phyloP scores from a whole-genome alignment of 2,329 filamentous ascomycete species.

The Aspergillus sp. region DNA sequence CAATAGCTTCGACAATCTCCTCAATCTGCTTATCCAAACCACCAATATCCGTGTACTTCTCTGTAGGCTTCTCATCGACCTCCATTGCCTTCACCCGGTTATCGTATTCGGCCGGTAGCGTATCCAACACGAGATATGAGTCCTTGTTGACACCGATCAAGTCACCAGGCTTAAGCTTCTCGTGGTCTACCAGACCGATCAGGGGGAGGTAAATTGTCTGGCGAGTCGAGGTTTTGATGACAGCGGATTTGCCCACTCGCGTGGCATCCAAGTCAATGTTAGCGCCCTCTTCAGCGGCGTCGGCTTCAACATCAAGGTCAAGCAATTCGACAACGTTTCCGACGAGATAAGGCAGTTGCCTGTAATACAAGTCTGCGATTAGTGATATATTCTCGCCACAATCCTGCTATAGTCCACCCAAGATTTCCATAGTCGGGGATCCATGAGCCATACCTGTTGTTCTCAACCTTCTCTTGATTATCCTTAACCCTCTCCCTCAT shows the following conservation, averaged over 20 bases:
- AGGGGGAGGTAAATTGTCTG: conserved; percentile 98
- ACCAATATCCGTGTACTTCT: conserved; percentile 97
- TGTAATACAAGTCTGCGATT: conserved; percentile 2
- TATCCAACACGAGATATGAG: conserved; percentile 94
- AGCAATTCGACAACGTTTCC: conserved; percentile 97
- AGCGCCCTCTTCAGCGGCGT: conserved; percentile 93
- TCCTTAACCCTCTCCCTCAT: conserved; percentile 99
- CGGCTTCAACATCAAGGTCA: conserved; percentile 90
- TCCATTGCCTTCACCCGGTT: conserved; percentile 99
- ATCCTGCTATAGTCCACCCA: neutral
- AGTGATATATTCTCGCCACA: neutral
- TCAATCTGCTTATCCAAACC: conserved; percentile 98
- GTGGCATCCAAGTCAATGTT: conserved; percentile 98
- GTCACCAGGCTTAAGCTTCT: conserved; percentile 90
- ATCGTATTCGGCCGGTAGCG: conserved; percentile 93
- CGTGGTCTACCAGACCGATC: conserved; percentile 92
- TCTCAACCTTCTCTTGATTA: conserved; percentile 97
- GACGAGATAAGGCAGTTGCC: conserved; percentile 91
- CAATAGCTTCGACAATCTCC: conserved; percentile 94
- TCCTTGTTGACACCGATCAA: conserved; percentile 99
- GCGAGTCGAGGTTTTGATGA: conserved; percentile 97
- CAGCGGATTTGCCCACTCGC: conserved; percentile 92
- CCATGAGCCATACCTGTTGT: conserved; percentile 66
- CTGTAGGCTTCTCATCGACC: conserved; percentile 98
- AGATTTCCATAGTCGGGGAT: neutral